Base-by-base conservation (phyloP, 2,329 filamentous ascomycete species). In the Arachnomyces sp. region DNA sequence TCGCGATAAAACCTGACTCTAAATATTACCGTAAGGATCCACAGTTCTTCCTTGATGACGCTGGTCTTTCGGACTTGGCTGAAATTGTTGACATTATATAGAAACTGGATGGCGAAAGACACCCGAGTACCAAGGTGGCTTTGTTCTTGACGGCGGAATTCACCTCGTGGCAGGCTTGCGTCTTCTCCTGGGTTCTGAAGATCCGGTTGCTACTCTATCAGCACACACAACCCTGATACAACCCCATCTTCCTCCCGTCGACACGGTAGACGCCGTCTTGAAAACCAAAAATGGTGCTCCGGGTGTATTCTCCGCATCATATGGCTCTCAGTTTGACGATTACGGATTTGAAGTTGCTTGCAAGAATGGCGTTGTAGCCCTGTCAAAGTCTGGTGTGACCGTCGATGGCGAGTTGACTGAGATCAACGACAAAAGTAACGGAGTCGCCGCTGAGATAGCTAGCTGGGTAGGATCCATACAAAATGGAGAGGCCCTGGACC, bases 131-230 rank as follows among this genome's bases (percentile, higher is more conserved):
- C 74, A 78, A 51, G 76, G 75, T 14, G 76, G 76, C 1, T 78
- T 78, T 45, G 48, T 80, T 34, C 65, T 80, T 2, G 76, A 80
- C 43, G 75, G 71, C 3, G 75, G 76, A 2, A 69, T 79, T 12
- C 76, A 79, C 48, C 71, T 71, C 43, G 55, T 73, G 25, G 75
- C 75, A 17, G 73, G 60, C 2, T 63, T 74, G 29, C 61, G 76
- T 15, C 46, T 73, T 31, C 51, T 78, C 41, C 56, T 78, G 3
- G 61, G 70, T 31, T 43, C 57, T 1, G 53, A 64, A 4, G 65
- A 71, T 33, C 61, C 63, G 2, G 55, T 69, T 29, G 59, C 63
- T 3, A 60, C 56, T 15, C 52, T 74, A 2, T 69, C 68, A 7
- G 74, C 74, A 1, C 73, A 71, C 32, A 70, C 71, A 0, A 59